Base-by-base conservation (phyloP, 768 basidiomycete species). In the Psilocybe azurescens region DNA sequence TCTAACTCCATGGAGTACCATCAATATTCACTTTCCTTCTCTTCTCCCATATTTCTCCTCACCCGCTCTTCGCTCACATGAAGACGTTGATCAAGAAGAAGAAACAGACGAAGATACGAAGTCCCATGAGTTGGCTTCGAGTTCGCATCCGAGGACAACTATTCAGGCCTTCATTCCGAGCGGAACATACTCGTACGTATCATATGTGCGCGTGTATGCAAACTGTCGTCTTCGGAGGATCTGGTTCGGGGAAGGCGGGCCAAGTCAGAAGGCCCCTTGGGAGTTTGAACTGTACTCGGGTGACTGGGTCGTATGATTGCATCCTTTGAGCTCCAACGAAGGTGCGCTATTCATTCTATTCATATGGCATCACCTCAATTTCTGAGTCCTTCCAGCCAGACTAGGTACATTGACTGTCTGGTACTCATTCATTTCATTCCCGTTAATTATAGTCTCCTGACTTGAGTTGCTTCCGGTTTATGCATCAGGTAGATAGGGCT, bases 191-290 rank as follows among this genome's bases (percentile, higher is more conserved):
- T 85, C 89, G 0, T 85, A 90, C 77, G 79, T 89, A 50, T 81
- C 86, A n/a, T 90, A 86, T 67, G 78, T 93, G 66, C 89, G 88
- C 71, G 82, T 94, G 49, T 89, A 92, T 70, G 90, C 91, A 20
- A 91, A 84, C 39, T 94, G 92, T 75, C 83, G 91, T 39, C 74
- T 94, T 66, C 79, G 89, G 63, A 79, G 92, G 69, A 85, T 94
- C 30, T 94, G 92, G 91, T 85, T 93, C 72, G 85, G 82, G 65
- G 83, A 89, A 64, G 75, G 73, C 50, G 81, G 81, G 8, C 81
- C 83, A 58, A 72, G 75, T 57, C 82, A 86, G 61, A 80, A 77
- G 62, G 72, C 80, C 7, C 89, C 91, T 33, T 91, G 89, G 90
- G 91, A 93, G 75, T 91, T 93, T 70, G 83, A 88, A 69, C 76